Evolutionary conservation across 2,329 filamentous ascomycete species (phyloP), one percentile per base, ranked within the genome.

Genomic region (Sclerotinia nivalis): DNA sequence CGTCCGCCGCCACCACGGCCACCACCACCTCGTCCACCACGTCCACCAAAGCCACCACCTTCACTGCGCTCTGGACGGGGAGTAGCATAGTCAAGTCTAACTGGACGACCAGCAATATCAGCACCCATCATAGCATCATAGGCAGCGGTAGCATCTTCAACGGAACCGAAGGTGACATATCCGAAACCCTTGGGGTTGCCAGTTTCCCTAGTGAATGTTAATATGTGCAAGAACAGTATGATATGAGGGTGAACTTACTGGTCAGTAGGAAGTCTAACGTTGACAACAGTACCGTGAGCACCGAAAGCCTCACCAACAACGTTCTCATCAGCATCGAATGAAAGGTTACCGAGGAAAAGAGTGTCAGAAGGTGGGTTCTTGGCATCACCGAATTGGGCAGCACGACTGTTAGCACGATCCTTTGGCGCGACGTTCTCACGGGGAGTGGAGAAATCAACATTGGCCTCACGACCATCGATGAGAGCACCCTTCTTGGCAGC

Each of bases 111-210:
- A 76, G 82, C 85, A 75, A 93, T 84, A 65, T 89, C 86, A 69
- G 83, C 83, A 74, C 90, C 90, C 73, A 87, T 84, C 77, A 91
- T 85, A 66, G 83, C 84, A 75, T 88, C 85, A 74, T 87, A 84
- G 58, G 89, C 90, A 75, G 83, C 81, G 76, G 85, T 86, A 72
- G 90, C 89, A 79, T 92, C 89, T 47, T 92, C 89, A 71, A 90
- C 82, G 52, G 86, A 87, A 66, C 81, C 81, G 82, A 89, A 92
- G 80, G 89, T 88, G 72, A 92, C 86, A 81, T 93, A 93, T 70
- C 89, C 90, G 80, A 91, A 92, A 69, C 90, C 90, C 85, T 92
- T 92, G 77, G 86, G 87, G 71, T 85, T 84, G 71, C 89, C 89
- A 70, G 85, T 86, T 70, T 91, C 89, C 73, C 84, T 82, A 34